A percentile compares a stretch with the other conserved stretches of the same genome.
These are phyloP conservation scores for Phoma sp. DNA, from an alignment of 2,329 filamentous ascomycete species.

Conservation along the genomic window DNA sequence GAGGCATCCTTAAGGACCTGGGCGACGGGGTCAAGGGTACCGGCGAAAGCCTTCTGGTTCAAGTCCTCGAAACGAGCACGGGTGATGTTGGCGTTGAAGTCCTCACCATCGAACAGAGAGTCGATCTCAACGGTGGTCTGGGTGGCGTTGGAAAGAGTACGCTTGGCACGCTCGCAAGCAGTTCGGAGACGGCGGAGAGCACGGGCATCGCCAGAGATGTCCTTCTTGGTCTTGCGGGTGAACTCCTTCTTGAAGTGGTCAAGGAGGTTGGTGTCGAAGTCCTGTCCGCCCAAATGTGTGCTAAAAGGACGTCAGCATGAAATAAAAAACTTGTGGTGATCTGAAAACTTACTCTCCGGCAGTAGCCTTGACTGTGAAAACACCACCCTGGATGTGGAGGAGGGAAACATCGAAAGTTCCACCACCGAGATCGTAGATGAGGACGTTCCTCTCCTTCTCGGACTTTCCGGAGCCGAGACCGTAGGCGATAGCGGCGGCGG, in stretches of 20 bases:
- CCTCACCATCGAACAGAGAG: constrained; percentile 96
- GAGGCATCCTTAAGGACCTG: constrained; percentile 93
- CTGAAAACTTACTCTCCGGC: constrained; percentile 70
- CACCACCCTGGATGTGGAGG: constrained; percentile 97
- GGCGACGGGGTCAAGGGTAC: constrained; percentile 92
- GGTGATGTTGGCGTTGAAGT: constrained; percentile 96
- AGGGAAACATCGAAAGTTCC: constrained; percentile 99
- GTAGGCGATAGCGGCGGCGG: constrained; percentile 96
- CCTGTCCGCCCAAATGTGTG: constrained; percentile 57
- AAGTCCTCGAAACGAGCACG: constrained; percentile 99
- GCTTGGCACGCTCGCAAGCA: constrained; percentile 99
- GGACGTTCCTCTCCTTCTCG: constrained; percentile 96
- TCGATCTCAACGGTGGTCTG: constrained; percentile 99
- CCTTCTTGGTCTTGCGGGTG: constrained; percentile 68
- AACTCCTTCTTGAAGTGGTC: constrained; percentile 98
- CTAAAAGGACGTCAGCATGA: too few species aligned
- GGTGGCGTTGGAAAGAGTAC: constrained; percentile 95
- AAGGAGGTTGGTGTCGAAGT: constrained; percentile 95
- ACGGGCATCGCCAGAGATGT: constrained; percentile 79
- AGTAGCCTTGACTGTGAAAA: constrained; percentile 98
- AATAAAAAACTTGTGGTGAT: too few species aligned
- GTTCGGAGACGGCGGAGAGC: constrained; percentile 95
- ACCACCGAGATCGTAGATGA: constrained; percentile 99
- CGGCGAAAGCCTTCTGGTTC: constrained; percentile 92
- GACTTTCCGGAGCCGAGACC: constrained; percentile 95